Base-by-base conservation (phyloP, 345 rosid genomes). In the Punica granatum region DNA sequence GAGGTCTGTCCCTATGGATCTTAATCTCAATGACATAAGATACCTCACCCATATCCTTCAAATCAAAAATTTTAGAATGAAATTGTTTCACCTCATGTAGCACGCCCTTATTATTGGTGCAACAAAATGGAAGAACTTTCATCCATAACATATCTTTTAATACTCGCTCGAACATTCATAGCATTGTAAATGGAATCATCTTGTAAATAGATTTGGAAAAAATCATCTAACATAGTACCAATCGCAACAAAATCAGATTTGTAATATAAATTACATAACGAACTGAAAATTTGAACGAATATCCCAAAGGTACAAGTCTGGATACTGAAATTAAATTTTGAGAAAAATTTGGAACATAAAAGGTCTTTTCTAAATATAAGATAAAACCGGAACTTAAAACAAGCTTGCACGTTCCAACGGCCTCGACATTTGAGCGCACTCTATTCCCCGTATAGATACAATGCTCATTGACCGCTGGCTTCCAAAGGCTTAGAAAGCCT, bases 1-100 rank as follows among this genome's bases (percentile, higher is more conserved):
- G 1, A n/a, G 31, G 7, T 60, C 6, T 43, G 14, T 60, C 21
- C 25, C 56, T 31, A 26, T 60, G 9, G 32, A 60, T 30, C 34
- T 67, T 67, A 30, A 67, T 53, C 26, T n/a, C 70, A 33, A 67
- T 67, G 4, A 35, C 63, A 49, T 67, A 34, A 37, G 37, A 51
- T 26, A n/a, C 39, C 37, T 60, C 53, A 48, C 8, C 6, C 53
- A 48, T 30, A 31, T 30, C 63, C 9, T 54, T 23, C 60, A 54
- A 12, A 13, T 54, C 60, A 54, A 54, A 60, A 31, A 11, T 61
- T 8, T 61, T 61, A 6, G 42, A 61, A 11, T 33, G 26, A 32
- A 34, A 51, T 34, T 61, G 36, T 61, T 34, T 15, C 64, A 61
- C 42, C 42, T 61, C 41, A 34, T 33, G 36, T 18, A 34, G 6